phyloP scores from a whole-genome alignment of 768 basidiomycete genomes.

The Mycena epipterygia region DNA sequence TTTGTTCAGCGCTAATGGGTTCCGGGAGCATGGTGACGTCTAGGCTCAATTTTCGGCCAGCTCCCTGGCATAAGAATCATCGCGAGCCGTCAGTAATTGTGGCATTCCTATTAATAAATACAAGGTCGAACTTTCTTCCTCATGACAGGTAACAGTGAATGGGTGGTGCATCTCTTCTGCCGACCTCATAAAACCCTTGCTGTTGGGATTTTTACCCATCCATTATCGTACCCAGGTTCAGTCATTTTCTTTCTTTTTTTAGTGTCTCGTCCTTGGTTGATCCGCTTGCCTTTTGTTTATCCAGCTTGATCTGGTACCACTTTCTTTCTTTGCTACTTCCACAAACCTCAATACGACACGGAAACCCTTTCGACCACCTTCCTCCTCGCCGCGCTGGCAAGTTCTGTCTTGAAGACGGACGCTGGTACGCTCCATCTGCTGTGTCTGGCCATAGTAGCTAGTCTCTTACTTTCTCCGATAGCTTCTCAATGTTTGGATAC shows the following conservation, averaged over 20 bases:
- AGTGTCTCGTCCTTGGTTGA: background rate
- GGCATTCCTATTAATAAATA: background rate
- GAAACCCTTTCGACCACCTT: slow-evolving; percentile 15
- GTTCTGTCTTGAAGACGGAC: slow-evolving; percentile 27
- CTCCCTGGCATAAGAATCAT: background rate
- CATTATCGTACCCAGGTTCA: background rate
- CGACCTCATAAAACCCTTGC: slow-evolving; percentile 1
- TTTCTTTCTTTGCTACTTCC: slow-evolving; percentile 10
- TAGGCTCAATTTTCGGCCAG: too few species aligned
- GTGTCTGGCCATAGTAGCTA: background rate
- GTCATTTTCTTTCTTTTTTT: background rate
- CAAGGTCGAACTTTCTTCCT: background rate
- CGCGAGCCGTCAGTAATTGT: background rate
- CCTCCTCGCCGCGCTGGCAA: slow-evolving; percentile 18
- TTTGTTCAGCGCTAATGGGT: too few species aligned
- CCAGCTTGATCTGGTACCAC: slow-evolving; percentile 26
- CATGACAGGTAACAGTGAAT: slow-evolving; percentile 1
- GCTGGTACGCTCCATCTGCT: background rate
- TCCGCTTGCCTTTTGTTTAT: background rate
- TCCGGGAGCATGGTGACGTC: too few species aligned
- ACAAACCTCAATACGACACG: slow-evolving; percentile 25
- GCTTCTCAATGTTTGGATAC: slow-evolving; percentile 20
- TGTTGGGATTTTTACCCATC: background rate
- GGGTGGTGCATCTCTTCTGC: slow-evolving; percentile 13
- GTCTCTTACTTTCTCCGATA: background rate